Evolutionary conservation across 2,329 filamentous ascomycete species (phyloP), one percentile per base, ranked within the genome.

Genomic region (Phyllosticta paracitricarpa): DNA sequence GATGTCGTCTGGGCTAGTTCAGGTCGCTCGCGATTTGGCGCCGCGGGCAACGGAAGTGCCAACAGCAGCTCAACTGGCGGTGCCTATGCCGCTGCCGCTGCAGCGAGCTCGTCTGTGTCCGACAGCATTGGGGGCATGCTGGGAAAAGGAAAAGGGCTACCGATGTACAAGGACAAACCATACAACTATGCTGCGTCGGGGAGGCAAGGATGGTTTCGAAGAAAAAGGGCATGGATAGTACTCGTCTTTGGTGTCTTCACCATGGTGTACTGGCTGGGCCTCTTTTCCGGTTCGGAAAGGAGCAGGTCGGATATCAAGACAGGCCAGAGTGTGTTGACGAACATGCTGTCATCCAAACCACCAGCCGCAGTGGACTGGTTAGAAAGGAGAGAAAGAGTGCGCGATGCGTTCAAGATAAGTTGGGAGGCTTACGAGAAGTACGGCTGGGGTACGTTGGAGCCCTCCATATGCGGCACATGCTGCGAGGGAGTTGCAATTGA

Each of bases 81-180:
- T 72, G 71, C 66, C 71, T 76, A 54, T 57, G 68, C 67, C 28
- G 71, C 75, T 58, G 73, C 68, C 26, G 72, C 73, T 55, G 80
- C 77, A 56, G 52, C 22, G 4, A 12, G 30, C n/a, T 35, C 33
- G 22, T 30, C 58, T 24, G 79, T 90, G 51, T 79, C 87, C 56
- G 82, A 83, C 67, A 84, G 82, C 64, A 78, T 90, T 40, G 82
- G 82, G 57, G 81, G 79, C 62, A 81, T 91, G 63, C 86, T 92
- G 64, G 83, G 86, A 48, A 78, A 81, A 56, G 79, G 82, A 76
- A 73, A 73, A 63, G 79, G 84, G 62, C 78, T 99, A 64, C 94
- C 94, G 54, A 92, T 97, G 89, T 99, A 99, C 79, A 99, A 99
- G 77, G 94, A 99, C 77, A 99, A 99, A 74, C 94, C 94, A n/a